Conservation (phyloP, 345 rosid genomes). For the Zanthoxylum bungeanum region DNA sequence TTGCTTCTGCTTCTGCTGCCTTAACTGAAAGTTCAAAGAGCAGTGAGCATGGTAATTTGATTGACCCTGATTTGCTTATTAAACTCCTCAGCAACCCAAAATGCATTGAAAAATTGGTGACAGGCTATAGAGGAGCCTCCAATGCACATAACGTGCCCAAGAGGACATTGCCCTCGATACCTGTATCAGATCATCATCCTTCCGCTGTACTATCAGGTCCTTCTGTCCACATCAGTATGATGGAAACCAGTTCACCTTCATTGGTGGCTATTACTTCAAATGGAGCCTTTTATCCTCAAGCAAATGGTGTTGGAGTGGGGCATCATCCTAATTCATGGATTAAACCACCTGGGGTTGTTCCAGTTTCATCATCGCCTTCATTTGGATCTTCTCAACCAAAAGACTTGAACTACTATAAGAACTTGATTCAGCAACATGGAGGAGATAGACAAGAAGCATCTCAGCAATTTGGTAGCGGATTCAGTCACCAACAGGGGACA, state of each 20-base stretch:
- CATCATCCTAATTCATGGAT: conserved; percentile 19
- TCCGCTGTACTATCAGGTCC: conserved; percentile 27
- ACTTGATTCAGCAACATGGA: conserved; percentile 96
- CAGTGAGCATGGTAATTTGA: conserved; percentile 59
- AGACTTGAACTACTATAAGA: conserved; percentile 79
- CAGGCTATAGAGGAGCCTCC: conserved; percentile 48
- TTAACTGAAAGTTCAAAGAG: conserved; percentile 61
- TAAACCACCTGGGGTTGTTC: conserved; percentile 31
- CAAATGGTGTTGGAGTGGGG: conserved; percentile 35
- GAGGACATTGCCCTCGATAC: conserved; percentile 17
- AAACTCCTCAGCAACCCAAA: conserved; percentile 78
- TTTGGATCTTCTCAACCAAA: no score
- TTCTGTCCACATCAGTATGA: conserved; percentile 32
- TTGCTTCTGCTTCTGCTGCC: conserved; percentile 68
- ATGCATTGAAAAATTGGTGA: conserved; percentile 64
- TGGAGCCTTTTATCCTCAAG: conserved; percentile 47
- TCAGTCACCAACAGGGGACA: conserved; percentile 36
- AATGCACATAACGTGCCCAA: conserved; percentile 29
- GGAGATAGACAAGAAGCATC: conserved; percentile 73
- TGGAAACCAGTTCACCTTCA: conserved; percentile 35
- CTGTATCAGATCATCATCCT: conserved; percentile 21
- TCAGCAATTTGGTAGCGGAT: conserved; percentile 45
- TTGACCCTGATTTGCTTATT: conserved; percentile 74
- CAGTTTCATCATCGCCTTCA: conserved; percentile 34
- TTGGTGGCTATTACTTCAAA: conserved; percentile 34